Evolutionary conservation across 169 alveolate genomes (phyloP).

Genomic region (Eimeria necatrix): DNA sequence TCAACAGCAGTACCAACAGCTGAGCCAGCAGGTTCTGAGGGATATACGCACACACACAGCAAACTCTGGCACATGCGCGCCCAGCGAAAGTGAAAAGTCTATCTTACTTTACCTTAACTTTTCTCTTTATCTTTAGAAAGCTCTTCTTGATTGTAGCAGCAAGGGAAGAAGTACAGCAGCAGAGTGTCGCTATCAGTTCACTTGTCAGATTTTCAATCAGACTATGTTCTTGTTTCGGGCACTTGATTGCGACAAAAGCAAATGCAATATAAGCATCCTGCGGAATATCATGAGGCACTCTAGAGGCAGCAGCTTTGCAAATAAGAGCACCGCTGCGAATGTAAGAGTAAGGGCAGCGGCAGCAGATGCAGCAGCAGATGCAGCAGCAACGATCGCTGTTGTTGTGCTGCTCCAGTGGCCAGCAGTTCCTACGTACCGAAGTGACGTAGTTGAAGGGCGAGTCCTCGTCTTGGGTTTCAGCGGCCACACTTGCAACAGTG

Average conservation of each 20-base stretch:
- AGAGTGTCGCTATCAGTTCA: no score
- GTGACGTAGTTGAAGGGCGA: conserved; percentile 70
- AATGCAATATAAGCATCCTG: no score
- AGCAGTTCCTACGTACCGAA: neutral
- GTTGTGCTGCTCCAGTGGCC: conserved; percentile 5
- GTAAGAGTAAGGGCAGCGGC: neutral
- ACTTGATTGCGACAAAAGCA: no score
- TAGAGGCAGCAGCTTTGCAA: no score
- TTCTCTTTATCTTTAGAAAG: neutral
- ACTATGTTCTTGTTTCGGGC: no score
- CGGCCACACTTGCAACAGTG: neutral
- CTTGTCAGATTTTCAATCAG: no score
- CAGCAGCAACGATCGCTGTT: neutral
- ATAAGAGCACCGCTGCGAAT: neutral
- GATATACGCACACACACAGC: neutral
- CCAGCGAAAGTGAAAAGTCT: neutral
- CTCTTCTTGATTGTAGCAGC: no score
- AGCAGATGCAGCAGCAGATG: neutral
- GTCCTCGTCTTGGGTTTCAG: neutral
- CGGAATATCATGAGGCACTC: no score
- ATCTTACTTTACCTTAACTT: neutral
- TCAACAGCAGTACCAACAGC: conserved; percentile 41
- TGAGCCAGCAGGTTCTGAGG: conserved; percentile 77
- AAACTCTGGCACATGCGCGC: neutral
- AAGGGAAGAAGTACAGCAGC: no score